These are phyloP conservation scores for Fusarium coicis DNA, from an alignment of 2,329 filamentous ascomycete species.

Conservation along the genomic window DNA sequence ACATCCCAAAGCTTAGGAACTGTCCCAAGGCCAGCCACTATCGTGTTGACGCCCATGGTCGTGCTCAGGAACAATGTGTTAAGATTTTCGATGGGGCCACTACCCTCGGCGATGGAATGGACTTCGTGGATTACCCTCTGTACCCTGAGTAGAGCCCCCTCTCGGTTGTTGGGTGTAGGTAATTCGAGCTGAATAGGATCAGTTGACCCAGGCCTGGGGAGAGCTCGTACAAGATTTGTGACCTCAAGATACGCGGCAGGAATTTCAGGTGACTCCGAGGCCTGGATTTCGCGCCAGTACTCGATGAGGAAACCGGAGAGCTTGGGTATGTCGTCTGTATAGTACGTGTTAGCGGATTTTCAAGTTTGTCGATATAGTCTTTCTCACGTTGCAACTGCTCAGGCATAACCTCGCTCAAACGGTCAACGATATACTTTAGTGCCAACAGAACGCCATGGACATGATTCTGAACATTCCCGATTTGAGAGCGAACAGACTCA, in stretches of 20 bases:
- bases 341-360: slow-evolving; percentile 21
- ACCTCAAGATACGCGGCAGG: slow-evolving; percentile 59
- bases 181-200: slow-evolving; percentile 37
- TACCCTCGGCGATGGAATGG: slow-evolving; percentile 46
- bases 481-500: slow-evolving; percentile 40
- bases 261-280: slow-evolving; percentile 53
- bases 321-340: slow-evolving; percentile 46
- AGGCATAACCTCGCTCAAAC: slow-evolving; percentile 59
- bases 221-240: slow-evolving; percentile 54
- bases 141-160: slow-evolving; percentile 54
- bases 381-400: slow-evolving; percentile 56
- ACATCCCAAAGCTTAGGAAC: slow-evolving; percentile 48
- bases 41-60: slow-evolving; percentile 47
- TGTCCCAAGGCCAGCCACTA: slow-evolving; percentile 52
- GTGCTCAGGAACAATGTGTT: slow-evolving; percentile 44
- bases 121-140: slow-evolving; percentile 53
- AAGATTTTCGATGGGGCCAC: slow-evolving; percentile 39
- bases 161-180: slow-evolving; percentile 22
- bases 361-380: too few relatives aligned
- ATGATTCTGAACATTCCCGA: slow-evolving; percentile 58
- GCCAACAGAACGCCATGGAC: slow-evolving; percentile 69
- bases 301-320: slow-evolving; percentile 47
- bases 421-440: slow-evolving; percentile 66
- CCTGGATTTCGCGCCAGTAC: slow-evolving; percentile 39
- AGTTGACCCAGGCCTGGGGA: slow-evolving; percentile 40